Evolutionary conservation across 1,284 basidiomycete genomes (phyloP), one percentile per base, ranked within the genome.

Genomic region (Albatrellus sp.): DNA sequence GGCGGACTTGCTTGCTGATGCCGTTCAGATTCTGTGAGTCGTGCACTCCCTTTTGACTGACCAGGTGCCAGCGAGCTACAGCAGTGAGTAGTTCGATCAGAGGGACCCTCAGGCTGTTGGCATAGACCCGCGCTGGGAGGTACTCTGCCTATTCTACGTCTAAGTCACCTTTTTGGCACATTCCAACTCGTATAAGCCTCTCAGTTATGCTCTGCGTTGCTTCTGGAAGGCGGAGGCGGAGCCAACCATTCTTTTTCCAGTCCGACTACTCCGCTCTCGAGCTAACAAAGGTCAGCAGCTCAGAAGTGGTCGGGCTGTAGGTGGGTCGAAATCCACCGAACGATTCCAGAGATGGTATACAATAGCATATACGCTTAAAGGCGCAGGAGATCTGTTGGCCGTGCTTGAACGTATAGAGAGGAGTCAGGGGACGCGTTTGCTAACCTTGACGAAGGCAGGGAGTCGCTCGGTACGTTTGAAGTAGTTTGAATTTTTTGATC

Each of bases 221-320:
- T n/a, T 10, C 28, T 9, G 3, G 13, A 13, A 5, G 13, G 16
- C 16, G n/a, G n/a, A n/a, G n/a, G n/a, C 34, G 34, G 3, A 3
- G 6, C 17, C 5, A 2, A 19, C 37, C 29, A 51, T 30, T 50
- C 50, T 32, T 9, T 34, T n/a, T n/a, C n/a, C n/a, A n/a, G n/a
- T n/a, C 37, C 43, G 78, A 75, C 1, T 75, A 81, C 52, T 52
- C 69, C 16, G 63, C 63, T 13, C 63, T 80, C 3, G 59, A 67
- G 24, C 55, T 77, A 42, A 72, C 69, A 1, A 70, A 73, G 49
- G 73, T 87, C 48, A 77, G 80, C 53, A 73, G 74, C 0, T 77
- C n/a, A n/a, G n/a, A n/a, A n/a, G n/a, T n/a, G n/a, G n/a, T n/a
- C n/a, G n/a, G n/a, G n/a, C n/a, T n/a, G n/a, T n/a, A n/a, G n/a